A percentile compares a stretch with the other conserved stretches of the same genome.
phyloP scores from a whole-genome alignment of 2,329 filamentous ascomycete genomes.

The Escovopsis sp. region DNA sequence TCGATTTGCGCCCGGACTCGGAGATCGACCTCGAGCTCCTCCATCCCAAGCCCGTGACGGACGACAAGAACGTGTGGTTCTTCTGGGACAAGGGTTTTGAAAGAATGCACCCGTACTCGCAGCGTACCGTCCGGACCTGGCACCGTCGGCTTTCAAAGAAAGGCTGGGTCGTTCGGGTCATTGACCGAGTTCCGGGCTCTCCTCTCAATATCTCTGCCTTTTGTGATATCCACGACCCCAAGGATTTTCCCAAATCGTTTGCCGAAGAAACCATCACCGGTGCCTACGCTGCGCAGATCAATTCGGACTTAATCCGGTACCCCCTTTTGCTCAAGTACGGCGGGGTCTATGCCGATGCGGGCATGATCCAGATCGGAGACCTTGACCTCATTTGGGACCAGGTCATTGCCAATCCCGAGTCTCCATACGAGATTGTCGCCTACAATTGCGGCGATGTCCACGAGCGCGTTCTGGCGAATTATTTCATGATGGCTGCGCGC shows the following conservation, averaged over 20 bases:
- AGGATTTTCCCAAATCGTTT: conserved; percentile 35
- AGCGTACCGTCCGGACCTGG: conserved; percentile 39
- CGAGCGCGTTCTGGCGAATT: conserved; percentile 29
- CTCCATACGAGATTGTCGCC: conserved; percentile 31
- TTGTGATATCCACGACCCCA: conserved; percentile 28
- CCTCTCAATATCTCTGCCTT: conserved; percentile 33
- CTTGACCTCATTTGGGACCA: conserved; percentile 36
- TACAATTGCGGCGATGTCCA: conserved; percentile 26
- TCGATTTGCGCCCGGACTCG: conserved; percentile 31
- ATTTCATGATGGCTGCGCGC: conserved; percentile 26
- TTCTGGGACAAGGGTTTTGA: conserved; percentile 40
- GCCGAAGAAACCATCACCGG: conserved; percentile 32
- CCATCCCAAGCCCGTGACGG: conserved; percentile 21
- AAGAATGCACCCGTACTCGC: conserved; percentile 34
- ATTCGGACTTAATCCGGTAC: conserved; percentile 42
- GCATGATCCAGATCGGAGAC: conserved; percentile 42
- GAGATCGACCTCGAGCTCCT: conserved; percentile 29
- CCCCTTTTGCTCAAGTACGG: conserved; percentile 42
- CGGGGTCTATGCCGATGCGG: conserved; percentile 43
- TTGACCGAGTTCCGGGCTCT: conserved; percentile 30
- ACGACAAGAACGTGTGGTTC: conserved; percentile 41
- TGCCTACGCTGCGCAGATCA: conserved; percentile 36
- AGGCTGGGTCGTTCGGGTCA: conserved; percentile 38
- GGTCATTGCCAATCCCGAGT: conserved; percentile 30
- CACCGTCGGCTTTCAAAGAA: conserved; percentile 34